Evolutionary conservation across 495 filamentous ascomycete genomes (phyloP).

Genomic region (Aspergillus conjunctus): DNA sequence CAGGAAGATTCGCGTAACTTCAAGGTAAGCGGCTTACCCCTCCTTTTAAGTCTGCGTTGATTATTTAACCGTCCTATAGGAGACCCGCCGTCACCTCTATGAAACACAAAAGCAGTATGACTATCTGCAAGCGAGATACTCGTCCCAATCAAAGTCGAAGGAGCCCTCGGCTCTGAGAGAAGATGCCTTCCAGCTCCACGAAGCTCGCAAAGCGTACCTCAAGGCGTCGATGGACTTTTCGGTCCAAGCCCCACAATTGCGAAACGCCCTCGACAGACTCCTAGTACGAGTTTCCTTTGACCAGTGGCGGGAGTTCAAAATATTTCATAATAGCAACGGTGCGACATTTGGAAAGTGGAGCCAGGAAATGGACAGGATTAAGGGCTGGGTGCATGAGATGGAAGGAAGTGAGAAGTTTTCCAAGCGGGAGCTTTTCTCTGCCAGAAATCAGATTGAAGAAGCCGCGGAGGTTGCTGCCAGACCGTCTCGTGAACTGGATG

Average conservation of each 20-base stretch:
- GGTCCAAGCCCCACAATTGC: constrained; percentile 77
- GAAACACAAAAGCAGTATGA: constrained; percentile 84
- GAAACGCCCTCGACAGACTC: constrained; percentile 79
- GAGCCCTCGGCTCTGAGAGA: constrained; percentile 88
- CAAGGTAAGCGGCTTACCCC: constrained; percentile 45
- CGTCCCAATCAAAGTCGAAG: constrained; percentile 85
- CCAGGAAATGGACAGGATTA: constrained; percentile 83
- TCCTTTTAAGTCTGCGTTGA: neutral
- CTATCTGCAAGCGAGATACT: constrained; percentile 73
- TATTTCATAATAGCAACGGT: constrained; percentile 60
- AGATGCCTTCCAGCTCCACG: constrained; percentile 94
- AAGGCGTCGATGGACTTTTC: constrained; percentile 94
- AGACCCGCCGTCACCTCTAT: constrained; percentile 73
- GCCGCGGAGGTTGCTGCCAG: constrained; percentile 65
- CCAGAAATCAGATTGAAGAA: constrained; percentile 83
- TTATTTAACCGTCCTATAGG: constrained; percentile 55
- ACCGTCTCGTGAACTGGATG: constrained; percentile 89
- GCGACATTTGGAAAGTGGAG: constrained; percentile 62
- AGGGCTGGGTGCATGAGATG: constrained; percentile 92
- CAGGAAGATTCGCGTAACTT: constrained; percentile 69
- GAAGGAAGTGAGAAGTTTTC: constrained; percentile 79
- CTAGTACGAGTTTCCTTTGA: constrained; percentile 82
- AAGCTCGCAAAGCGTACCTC: constrained; percentile 87
- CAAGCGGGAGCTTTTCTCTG: constrained; percentile 72
- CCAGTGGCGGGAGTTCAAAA: constrained; percentile 81